A percentile compares a stretch with the other conserved stretches of the same genome.
Evolutionary conservation across 192 early-diverging fungal genomes (phyloP).

Genomic region (Jimgerdemannia flammicorona): DNA sequence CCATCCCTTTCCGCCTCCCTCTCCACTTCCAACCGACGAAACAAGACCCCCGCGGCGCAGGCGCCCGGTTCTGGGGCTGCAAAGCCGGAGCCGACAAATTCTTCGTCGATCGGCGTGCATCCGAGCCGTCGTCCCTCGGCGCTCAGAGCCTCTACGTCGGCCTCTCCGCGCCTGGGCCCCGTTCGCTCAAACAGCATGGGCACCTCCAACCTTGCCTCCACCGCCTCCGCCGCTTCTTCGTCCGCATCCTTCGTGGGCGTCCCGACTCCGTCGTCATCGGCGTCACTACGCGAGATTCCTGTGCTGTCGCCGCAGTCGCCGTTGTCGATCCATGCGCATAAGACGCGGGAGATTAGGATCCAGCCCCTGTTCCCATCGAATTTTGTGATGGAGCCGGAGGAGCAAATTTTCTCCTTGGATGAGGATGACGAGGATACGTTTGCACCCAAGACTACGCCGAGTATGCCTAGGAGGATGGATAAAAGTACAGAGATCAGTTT

Average conservation of each 20-base stretch:
- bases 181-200: constrained; percentile 1
- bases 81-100: too few species aligned
- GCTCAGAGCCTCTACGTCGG: constrained; percentile 28
- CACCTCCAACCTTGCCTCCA: constrained; percentile 1
- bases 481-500: constrained; percentile 47
- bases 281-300: constrained; percentile 8
- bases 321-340: constrained; percentile 26
- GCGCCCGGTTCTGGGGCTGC: background rate
- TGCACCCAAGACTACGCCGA: constrained; percentile 29
- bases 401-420: constrained; percentile 28
- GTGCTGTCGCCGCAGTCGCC: background rate
- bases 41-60: constrained; percentile 5
- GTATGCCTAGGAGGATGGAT: constrained; percentile 27
- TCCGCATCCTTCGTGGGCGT: background rate
- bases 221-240: constrained; percentile 1
- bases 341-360: constrained; percentile 41
- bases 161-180: constrained; percentile 21
- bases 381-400: constrained; percentile 45
- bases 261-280: background rate
- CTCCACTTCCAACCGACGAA: constrained; percentile 5
- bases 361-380: constrained; percentile 52
- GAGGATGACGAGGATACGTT: constrained; percentile 38
- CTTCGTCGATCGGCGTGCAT: constrained; percentile 11
- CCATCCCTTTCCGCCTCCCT: constrained; percentile 8
- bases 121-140: constrained; percentile 24